Base-by-base conservation (phyloP, 441 rosid species). In the Gossypium lobatum region DNA sequence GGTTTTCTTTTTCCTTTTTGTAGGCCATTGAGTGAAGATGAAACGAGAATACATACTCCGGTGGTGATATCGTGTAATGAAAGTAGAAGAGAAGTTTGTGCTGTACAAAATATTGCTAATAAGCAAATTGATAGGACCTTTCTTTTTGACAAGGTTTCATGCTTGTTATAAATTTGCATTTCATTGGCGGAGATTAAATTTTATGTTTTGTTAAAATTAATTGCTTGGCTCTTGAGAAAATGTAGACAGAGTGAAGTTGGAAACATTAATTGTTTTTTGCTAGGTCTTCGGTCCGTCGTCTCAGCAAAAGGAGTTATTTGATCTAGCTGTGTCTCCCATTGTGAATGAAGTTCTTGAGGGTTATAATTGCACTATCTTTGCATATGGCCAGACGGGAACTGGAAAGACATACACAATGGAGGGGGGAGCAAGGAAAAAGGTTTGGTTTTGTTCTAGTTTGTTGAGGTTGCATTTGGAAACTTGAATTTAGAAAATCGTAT, bases 361-460 rank as follows among this genome's bases (percentile, higher is more conserved):
- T 42, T 96, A 93, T 76, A 96, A 93, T 60, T 96, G 99, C 81
- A 96, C 99, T 63, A 93, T 96, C 80, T 96, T 96, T 84, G 99
- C 99, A 42, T 96, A 96, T 39, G 99, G 99, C 62, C 99, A 93
- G 80, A 96, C 99, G 25, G 98, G 99, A 79, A 96, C 99, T 3
- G 99, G 99, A 53, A 95, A 95, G 79, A 95, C 99, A 17, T 95
- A 96, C 77, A 96, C 98, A 3, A 96, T 96, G 99, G 98, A 96
- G 86, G 99, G 99, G 76, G 98, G 92, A 76, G 90, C 90, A 23
- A 88, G 99, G 77, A 93, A 91, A 81, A 96, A 93, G 93, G 99
- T 91, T 75, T 1, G 74, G 1, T n/a, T 37, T n/a, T 34, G 50
- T 72, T 31, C 18, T 55, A 52, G 52, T 67, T 10, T 10, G 23